Evolutionary conservation across 2,329 filamentous ascomycete genomes (phyloP).

Genomic region (Hortaea werneckii): DNA sequence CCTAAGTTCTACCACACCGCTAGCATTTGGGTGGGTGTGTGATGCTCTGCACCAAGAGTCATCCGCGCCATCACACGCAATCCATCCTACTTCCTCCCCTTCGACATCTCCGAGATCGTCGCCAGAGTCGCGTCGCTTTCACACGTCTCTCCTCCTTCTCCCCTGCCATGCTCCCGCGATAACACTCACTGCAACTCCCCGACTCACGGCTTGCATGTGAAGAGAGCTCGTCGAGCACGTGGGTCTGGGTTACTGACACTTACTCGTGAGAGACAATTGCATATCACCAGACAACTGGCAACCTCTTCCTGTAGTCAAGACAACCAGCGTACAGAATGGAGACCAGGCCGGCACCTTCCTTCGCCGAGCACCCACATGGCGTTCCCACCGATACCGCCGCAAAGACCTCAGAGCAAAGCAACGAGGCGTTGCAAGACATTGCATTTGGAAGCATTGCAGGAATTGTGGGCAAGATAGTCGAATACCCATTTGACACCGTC

Average conservation of each 20-base stretch:
- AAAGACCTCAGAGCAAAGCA: slow-evolving; percentile 30
- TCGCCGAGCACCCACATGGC: background rate
- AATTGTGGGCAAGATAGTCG: slow-evolving; percentile 86
- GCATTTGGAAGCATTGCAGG: slow-evolving; percentile 85
- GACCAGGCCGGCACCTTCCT: background rate
- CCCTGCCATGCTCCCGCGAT: slow-evolving; percentile 26
- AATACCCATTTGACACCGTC: slow-evolving; percentile 97
- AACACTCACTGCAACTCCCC: slow-evolving; percentile 12
- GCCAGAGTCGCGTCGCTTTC: too few species aligned
- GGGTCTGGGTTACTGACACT: background rate
- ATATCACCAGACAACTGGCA: too few species aligned
- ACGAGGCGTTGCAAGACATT: slow-evolving; percentile 75
- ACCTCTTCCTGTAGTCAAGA: too few species aligned
- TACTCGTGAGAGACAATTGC: too few species aligned
- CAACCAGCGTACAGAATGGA: background rate
- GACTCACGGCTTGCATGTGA: slow-evolving; percentile 2
- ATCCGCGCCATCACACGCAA: too few species aligned
- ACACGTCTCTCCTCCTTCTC: too few species aligned
- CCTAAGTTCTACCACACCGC: too few species aligned
- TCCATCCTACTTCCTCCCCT: too few species aligned
- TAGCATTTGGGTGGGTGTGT: too few species aligned
- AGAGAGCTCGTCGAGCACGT: slow-evolving; percentile 1
- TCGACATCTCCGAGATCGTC: too few species aligned
- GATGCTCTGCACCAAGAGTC: too few species aligned
- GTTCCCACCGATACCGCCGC: slow-evolving; percentile 3